Percentiles rank a stretch among this genome's conserved stretches.
Evolutionary conservation across 2,329 filamentous ascomycete species (phyloP).

Genomic region (Aureobasidium musti): DNA sequence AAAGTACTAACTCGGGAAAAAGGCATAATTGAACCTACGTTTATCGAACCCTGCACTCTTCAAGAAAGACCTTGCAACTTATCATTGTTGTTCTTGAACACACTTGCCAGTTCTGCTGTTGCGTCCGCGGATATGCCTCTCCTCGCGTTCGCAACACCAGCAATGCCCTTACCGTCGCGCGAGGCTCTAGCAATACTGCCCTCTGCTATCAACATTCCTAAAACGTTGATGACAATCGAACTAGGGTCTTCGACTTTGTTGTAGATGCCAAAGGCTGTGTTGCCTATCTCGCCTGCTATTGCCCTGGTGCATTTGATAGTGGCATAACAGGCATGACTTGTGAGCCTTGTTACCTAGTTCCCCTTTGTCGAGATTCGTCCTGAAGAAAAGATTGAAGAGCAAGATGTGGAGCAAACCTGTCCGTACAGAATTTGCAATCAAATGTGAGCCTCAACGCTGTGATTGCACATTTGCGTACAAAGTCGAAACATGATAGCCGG

Average conservation of each 20-base stretch:
- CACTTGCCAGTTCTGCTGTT: neutral
- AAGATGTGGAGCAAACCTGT: neutral
- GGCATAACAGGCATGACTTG: too few relatives aligned
- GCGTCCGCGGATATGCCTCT: neutral
- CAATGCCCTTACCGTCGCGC: neutral
- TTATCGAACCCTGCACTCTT: too few relatives aligned
- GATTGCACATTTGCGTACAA: neutral
- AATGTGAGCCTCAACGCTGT: neutral
- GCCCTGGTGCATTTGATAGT: conserved; percentile 23
- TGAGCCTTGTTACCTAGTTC: too few relatives aligned
- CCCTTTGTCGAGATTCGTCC: too few relatives aligned
- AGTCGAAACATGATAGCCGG: conserved; percentile 2
- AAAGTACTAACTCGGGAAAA: too few relatives aligned
- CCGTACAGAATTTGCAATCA: neutral
- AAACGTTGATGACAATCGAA: neutral
- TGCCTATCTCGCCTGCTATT: conserved; percentile 28
- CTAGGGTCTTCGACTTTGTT: conserved; percentile 28
- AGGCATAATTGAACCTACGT: too few relatives aligned
- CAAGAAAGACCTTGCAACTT: neutral
- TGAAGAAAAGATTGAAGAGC: too few relatives aligned
- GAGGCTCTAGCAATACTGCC: neutral
- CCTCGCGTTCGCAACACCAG: neutral
- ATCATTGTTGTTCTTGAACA: neutral
- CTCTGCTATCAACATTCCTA: neutral
- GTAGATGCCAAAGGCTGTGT: conserved; percentile 29